Base-by-base conservation (phyloP, 2,329 filamentous ascomycete genomes). In the Aphanoascus verrucosus region DNA sequence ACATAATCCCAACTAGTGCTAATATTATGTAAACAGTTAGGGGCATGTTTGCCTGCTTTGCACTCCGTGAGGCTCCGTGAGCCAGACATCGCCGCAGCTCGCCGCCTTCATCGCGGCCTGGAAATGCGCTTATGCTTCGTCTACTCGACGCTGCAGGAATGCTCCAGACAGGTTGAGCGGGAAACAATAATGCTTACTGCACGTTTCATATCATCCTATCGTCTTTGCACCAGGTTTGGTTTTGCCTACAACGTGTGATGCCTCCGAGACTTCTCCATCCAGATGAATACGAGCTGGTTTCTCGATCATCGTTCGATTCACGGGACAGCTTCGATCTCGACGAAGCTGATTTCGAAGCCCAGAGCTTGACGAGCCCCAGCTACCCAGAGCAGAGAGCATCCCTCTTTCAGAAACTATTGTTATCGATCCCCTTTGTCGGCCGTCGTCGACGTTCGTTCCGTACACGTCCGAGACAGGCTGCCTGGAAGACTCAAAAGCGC, bases 251-350 rank as follows among this genome's bases (percentile, higher is more conserved):
- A 38, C n/a, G 11, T 43, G 43, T 37, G 43, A 47, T 53, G 51
- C 37, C 52, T 48, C 59, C 64, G 43, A 68, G 65, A 55, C 62
- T 70, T 43, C 62, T 69, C 20, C 65, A 69, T 54, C 68, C 69
- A 14, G 67, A 72, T 56, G 69, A 70, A 58, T 72, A 71, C 56
- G 68, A 72, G 61, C 64, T 71, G 37, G 67, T 61, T 32, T 62
- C 63, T 52, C 67, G 67, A 7, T 70, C 69, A 5, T 72, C 70
- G 1, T 41, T 65, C 23, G 69, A 72, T 52, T 69, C 68, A 1
- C 62, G 67, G 38, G 69, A 65, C 52, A 67, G 63, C 37, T 72
- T 72, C 58, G 65, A 72, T 55, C 63, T 72, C 12, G 69, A 72
- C 51, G 69, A 69, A 28, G 64, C 63, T 52, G 69, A 72, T 58